Base-by-base conservation (phyloP, 208 protist genomes). In the Plasmodiophora brassicae region DNA sequence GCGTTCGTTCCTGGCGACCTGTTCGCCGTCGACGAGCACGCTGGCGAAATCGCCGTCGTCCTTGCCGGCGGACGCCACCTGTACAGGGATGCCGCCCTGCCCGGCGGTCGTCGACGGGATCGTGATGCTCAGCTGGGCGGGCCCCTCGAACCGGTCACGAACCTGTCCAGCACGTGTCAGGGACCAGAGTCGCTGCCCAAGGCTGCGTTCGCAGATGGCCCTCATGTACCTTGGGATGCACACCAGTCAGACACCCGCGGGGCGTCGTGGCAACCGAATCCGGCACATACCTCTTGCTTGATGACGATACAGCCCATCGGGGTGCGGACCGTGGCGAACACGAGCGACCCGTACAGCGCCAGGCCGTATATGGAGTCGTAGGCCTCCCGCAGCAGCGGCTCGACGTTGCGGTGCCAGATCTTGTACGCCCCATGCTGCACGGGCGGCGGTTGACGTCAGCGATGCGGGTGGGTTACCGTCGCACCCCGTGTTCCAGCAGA, bases 11-110 rank as follows among this genome's bases (percentile, higher is more conserved):
- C 5, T 14, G 20, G 65, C 5, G 65, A 78, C 65, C 41, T 78
- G 32, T 36, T 36, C n/a, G n/a, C n/a, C 65, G 65, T 78, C 65
- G 32, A 78, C 10, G 20, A 78, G 20, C 20, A 78, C 41, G 41
- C 65, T 78, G n/a, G n/a, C 65, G 20, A 78, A 78, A 78, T 78
- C 65, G n/a, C 65, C 65, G n/a, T 78, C 65, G 41, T 78, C 65
- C 41, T 78, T 78, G 65, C 65, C 65, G 20, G 65, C 65, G 65
- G 32, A 44, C 32, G 65, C 41, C 41, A 38, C 65, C 5, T 8
- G 32, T 5, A 78, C 65, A 44, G 32, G 32, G 5, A 78, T 32
- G n/a, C 32, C n/a, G 20, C 41, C 41, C 10, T n/a, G 5, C 10
- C 41, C 5, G 41, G 32, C n/a, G n/a, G 10, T 8, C 10, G 10